Base-by-base conservation (phyloP, 2,329 filamentous ascomycete genomes). In the Fusarium abutilonis region DNA sequence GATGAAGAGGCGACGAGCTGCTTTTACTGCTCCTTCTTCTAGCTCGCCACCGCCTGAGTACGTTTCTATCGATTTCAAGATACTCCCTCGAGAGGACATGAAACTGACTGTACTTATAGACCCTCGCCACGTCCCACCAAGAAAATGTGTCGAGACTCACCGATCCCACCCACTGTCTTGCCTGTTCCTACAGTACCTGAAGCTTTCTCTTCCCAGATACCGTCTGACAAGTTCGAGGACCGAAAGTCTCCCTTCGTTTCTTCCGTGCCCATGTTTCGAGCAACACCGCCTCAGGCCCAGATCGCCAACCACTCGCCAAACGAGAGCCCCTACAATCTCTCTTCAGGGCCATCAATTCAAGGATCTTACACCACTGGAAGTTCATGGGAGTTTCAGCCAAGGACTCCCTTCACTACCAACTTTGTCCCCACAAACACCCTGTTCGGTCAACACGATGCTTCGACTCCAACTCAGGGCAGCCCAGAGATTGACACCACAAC, bases 1-100 rank as follows among this genome's bases (percentile, higher is more conserved):
- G 23, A 34, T 46, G 6, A 64, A 65, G 17, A 50, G 63, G 23
- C 53, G 61, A 28, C 40, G 61, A 19, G 41, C 51, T 23, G 48
- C 49, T 13, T 29, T 42, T 21, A 36, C 21, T 11, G 42, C 49
- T 9, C 36, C 15, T 9, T 44, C 39, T 28, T 34, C 31, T 13
- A 31, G 40, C 5, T 44, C 44, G 1, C 43, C 61, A 2, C 6
- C 21, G 1, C 31, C 53, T 5, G 61, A 64, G 61, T 64, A 61
- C 17, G 61, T 36, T 21, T 6, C 21, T 10, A 8, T 13, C 7
- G 21, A 32, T 17, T 6, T 8, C 9, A 10, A 31, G 6, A 15
- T 29, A 9, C 17, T 10, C 7, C 1, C 9, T 17, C 2, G 3
- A 14, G 31, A 9, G 13, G 43, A 39, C 21, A 32, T 6, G n/a